Percentiles rank a stretch among this genome's conserved stretches.
phyloP scores from a whole-genome alignment of 352 stramenopile species.

The Plasmopara viticola region DNA sequence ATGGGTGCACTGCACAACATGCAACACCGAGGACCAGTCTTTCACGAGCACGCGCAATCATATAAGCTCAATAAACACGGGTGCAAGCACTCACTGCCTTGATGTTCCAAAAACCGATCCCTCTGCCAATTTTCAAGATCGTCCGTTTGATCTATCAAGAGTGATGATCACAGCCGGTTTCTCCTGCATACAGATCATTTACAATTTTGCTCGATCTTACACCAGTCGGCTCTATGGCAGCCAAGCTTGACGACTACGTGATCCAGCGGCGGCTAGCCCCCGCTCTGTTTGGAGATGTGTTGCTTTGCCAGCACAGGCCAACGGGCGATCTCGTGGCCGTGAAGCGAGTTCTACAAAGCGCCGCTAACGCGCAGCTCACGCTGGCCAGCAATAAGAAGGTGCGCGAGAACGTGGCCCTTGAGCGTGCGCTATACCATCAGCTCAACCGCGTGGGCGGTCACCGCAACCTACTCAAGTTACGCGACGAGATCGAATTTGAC shows the following conservation, averaged over 20 bases:
- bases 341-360: conserved; percentile 72
- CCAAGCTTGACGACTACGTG: conserved; percentile 73
- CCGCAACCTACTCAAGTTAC: conserved; percentile 54
- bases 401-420: conserved; percentile 73
- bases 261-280: conserved; percentile 69
- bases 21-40: conserved; percentile 9
- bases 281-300: conserved; percentile 74
- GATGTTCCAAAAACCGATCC: conserved; percentile 21
- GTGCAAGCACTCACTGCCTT: neutral
- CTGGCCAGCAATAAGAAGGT: conserved; percentile 68
- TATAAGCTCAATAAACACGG: neutral
- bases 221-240: conserved; percentile 20
- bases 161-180: conserved; percentile 22
- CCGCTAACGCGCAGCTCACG: conserved; percentile 45
- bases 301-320: conserved; percentile 64
- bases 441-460: conserved; percentile 58
- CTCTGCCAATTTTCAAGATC: conserved; percentile 17
- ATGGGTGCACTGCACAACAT: neutral
- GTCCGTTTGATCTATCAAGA: conserved; percentile 16
- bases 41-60: conserved; percentile 1
- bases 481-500: conserved; percentile 75
- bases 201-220: conserved; percentile 12
- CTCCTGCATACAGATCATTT: conserved; percentile 12
- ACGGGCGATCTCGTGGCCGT: conserved; percentile 61
- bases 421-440: conserved; percentile 62